phyloP scores from a whole-genome alignment of 2,329 filamentous ascomycete species.

The Hymenoscyphus linearis region DNA sequence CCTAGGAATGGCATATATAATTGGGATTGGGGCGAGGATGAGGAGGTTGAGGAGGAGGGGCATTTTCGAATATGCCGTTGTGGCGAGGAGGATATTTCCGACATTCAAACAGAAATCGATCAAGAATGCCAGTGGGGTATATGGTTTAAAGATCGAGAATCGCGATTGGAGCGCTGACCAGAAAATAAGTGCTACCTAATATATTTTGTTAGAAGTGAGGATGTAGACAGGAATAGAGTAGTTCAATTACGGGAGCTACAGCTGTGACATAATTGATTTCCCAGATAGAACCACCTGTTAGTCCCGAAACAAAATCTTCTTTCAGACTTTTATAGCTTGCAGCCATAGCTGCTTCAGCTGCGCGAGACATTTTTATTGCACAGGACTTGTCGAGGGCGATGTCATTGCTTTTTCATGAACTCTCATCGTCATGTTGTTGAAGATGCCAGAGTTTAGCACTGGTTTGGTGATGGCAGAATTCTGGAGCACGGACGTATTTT shows the following conservation, averaged over 20 bases:
- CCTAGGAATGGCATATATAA: conserved; percentile 52
- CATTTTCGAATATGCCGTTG: conserved; percentile 73
- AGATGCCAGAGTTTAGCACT: conserved; percentile 25
- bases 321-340: conserved; percentile 82
- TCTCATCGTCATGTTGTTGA: conserved; percentile 2
- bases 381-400: background rate
- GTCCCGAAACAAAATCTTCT: conserved; percentile 90
- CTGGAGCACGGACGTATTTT: background rate
- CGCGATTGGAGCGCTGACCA: conserved; percentile 87
- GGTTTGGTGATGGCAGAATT: conserved; percentile 5
- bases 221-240: background rate
- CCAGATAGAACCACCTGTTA: conserved; percentile 73
- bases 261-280: conserved; percentile 86
- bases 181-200: conserved; percentile 70
- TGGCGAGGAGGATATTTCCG: conserved; percentile 73
- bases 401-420: background rate
- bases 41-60: conserved; percentile 71
- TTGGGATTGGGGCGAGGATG: conserved; percentile 60
- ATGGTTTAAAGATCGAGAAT: conserved; percentile 76
- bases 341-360: conserved; percentile 34
- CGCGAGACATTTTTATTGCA: conserved; percentile 24
- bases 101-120: conserved; percentile 89
- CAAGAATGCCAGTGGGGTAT: conserved; percentile 60
- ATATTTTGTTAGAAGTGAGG: background rate
- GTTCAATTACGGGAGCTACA: conserved; percentile 69